These are phyloP conservation scores for Leishmania arabica DNA, from an alignment of 208 protist species.

Conservation along the genomic window DNA sequence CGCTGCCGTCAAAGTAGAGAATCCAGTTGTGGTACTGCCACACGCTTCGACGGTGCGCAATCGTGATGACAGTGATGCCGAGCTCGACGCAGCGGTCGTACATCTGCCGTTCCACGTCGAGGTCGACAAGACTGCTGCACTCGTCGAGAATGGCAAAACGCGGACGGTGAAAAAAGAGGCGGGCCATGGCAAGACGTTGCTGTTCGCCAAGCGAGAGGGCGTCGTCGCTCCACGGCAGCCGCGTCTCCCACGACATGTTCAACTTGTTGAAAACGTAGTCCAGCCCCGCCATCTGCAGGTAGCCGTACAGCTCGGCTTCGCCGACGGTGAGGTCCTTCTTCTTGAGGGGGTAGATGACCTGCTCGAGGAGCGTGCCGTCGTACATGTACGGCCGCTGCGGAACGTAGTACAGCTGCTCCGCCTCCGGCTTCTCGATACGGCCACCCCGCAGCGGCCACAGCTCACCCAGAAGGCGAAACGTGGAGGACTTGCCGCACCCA, in stretches of 20 bases:
- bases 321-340: constrained; percentile 48
- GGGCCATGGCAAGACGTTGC: constrained; percentile 88
- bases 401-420: constrained; percentile 85
- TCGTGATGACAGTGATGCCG: constrained; percentile 87
- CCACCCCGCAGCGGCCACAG: constrained; percentile 80
- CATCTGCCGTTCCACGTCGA: constrained; percentile 67
- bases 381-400: constrained; percentile 88
- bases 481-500: constrained; percentile 92
- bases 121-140: constrained; percentile 82
- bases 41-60: constrained; percentile 77
- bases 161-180: constrained; percentile 89
- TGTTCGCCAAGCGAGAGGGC: constrained; percentile 82
- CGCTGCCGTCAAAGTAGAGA: constrained; percentile 77
- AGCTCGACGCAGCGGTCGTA: constrained; percentile 73
- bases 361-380: constrained; percentile 81
- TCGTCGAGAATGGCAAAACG: constrained; percentile 92
- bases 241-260: constrained; percentile 67
- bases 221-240: constrained; percentile 53
- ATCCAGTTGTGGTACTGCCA: constrained; percentile 87
- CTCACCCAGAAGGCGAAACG: constrained; percentile 80
- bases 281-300: constrained; percentile 69
- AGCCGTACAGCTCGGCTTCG: constrained; percentile 61
- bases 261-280: constrained; percentile 57
- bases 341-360: constrained; percentile 89
- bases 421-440: constrained; percentile 65